phyloP scores from a whole-genome alignment of 1,284 basidiomycete species.

The Ganoderma multipileum region DNA sequence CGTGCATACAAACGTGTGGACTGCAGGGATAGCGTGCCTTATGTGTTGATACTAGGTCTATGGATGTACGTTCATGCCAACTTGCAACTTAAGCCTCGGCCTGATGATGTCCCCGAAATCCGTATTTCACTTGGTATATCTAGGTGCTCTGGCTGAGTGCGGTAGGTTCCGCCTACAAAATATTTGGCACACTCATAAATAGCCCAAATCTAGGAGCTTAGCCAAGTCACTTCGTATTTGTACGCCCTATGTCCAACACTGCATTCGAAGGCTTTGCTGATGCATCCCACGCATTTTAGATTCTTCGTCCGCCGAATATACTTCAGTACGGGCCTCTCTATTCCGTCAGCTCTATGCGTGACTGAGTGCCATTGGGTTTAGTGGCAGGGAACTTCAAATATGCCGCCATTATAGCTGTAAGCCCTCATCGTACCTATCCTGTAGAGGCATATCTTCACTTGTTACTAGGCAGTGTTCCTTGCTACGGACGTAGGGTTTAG shows the following conservation, averaged over 20 bases:
- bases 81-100: neutral
- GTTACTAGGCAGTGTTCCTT: neutral
- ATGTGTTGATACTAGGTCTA: neutral
- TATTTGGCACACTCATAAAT: neutral
- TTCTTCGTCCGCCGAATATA: constrained; percentile 1
- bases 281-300: neutral
- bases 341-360: neutral
- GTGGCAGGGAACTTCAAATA: neutral
- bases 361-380: neutral
- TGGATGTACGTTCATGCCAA: neutral
- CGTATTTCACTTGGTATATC: neutral
- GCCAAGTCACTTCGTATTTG: neutral
- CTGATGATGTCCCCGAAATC: neutral
- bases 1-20: neutral
- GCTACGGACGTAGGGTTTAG: neutral
- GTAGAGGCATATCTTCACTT: neutral
- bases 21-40: neutral
- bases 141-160: neutral
- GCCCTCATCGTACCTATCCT: neutral
- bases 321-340: neutral
- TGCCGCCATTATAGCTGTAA: neutral
- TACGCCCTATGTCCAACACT: neutral
- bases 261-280: neutral
- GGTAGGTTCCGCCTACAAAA: neutral
- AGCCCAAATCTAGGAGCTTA: neutral